Evolutionary conservation across 495 filamentous ascomycete species (phyloP).

Genomic region (Penicillium diatomitis): DNA sequence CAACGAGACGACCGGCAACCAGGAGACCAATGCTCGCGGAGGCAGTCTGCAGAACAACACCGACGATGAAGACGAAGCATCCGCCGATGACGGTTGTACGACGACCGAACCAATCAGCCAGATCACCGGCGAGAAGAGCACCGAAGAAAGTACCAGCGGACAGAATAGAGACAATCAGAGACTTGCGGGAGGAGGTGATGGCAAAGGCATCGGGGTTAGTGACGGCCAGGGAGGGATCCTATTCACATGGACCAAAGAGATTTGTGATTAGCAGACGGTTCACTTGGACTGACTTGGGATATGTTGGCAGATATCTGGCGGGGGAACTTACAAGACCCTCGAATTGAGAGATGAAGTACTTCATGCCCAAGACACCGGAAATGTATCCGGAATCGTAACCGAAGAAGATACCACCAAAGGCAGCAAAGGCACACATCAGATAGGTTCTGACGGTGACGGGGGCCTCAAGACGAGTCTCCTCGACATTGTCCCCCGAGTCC

Average conservation of each 20-base stretch:
- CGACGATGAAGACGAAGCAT: constrained; percentile 54
- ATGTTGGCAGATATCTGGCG: not conserved
- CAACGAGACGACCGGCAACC: constrained; percentile 60
- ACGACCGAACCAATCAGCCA: constrained; percentile 61
- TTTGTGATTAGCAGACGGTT: no score
- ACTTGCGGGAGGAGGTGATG: constrained; percentile 41
- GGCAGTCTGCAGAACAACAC: constrained; percentile 54
- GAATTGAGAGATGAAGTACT: constrained; percentile 41
- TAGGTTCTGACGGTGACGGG: constrained; percentile 56
- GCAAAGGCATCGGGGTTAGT: constrained; percentile 26
- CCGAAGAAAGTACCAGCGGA: constrained; percentile 72
- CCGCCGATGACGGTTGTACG: constrained; percentile 58
- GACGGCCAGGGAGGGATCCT: constrained; percentile 4
- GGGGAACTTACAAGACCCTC: constrained; percentile 18
- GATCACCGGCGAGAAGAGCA: constrained; percentile 58
- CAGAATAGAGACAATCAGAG: constrained; percentile 64
- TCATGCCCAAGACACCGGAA: constrained; percentile 44
- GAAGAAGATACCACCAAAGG: constrained; percentile 53
- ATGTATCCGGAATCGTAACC: constrained; percentile 49
- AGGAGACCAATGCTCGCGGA: constrained; percentile 43
- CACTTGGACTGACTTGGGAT: not conserved
- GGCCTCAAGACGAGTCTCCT: constrained; percentile 45
- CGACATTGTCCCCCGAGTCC: constrained; percentile 21
- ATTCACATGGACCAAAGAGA: no score
- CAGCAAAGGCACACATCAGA: constrained; percentile 50